Percentiles rank a stretch among this genome's conserved stretches.
phyloP scores from a whole-genome alignment of 495 filamentous ascomycete genomes.

The Penicilliopsis zonata region DNA sequence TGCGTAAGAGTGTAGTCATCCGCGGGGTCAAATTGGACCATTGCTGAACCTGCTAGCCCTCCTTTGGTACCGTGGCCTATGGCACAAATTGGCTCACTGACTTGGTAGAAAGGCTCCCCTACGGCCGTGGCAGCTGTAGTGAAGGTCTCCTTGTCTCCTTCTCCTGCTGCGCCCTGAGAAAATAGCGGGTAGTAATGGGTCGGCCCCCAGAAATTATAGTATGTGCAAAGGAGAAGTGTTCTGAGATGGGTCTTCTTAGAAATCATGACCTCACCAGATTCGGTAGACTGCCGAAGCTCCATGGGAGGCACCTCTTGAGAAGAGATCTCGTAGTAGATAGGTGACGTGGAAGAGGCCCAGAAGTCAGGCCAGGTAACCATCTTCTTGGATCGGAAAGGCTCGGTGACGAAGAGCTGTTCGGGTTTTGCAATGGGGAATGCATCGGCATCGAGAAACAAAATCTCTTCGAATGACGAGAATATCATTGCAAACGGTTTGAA shows the following conservation, averaged over 20 bases:
- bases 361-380: constrained; percentile 46
- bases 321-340: constrained; percentile 36
- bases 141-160: constrained; percentile 51
- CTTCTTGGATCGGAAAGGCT: constrained; percentile 31
- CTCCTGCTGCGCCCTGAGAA: constrained; percentile 37
- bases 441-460: constrained; percentile 45
- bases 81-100: constrained; percentile 68
- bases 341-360: constrained; percentile 37
- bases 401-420: constrained; percentile 27
- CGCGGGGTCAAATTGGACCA: constrained; percentile 31
- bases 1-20: constrained; percentile 21
- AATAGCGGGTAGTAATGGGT: constrained; percentile 40
- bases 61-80: constrained; percentile 60
- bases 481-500: constrained; percentile 42
- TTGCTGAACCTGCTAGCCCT: constrained; percentile 23
- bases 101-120: constrained; percentile 31
- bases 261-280: constrained; percentile 42
- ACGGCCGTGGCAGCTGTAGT: constrained; percentile 33
- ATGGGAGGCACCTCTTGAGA: constrained; percentile 18
- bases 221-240: constrained; percentile 40
- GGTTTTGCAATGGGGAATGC: constrained; percentile 35
- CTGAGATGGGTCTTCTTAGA: constrained; percentile 33
- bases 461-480: constrained; percentile 40
- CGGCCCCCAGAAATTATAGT: constrained; percentile 48
- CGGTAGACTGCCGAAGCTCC: constrained; percentile 24